Base-by-base conservation (phyloP, 192 early-diverging fungal genomes). In the Jimgerdemannia flammicorona region DNA sequence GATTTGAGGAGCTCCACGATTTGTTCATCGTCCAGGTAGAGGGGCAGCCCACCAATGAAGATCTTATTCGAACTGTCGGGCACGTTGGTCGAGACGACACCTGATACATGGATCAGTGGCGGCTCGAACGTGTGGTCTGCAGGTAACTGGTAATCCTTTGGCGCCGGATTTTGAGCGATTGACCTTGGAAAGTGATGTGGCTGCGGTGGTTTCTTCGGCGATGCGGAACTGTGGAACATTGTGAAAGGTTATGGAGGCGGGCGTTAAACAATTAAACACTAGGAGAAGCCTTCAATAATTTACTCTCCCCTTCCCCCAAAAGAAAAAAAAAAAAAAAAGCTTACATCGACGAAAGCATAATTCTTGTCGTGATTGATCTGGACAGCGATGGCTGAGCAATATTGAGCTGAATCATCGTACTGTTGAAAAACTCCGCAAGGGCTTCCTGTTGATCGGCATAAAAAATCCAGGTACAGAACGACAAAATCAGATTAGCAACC, bases 321-420 rank as follows among this genome's bases (percentile, higher is more conserved):
- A 59, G 49, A 74, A 44, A 68, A 59, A 17, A 40, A 75, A 66
- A 64, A 74, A 11, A 66, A n/a, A 3, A 44, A 18, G 69, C 66
- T 49, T 88, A 96, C 94, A 75, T 99, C 97, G n/a, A 97, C 89
- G 89, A 98, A 98, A 17, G 96, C 96, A 85, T 96, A 98, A 76
- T 93, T 93, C 80, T 96, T 96, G 19, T 98, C 97, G 63, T 89
- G 86, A 79, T 97, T 96, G 67, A 98, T 93, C 79, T 97, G 94
- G 19, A 93, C 92, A 43, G 90, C 87, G 18, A 92, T 84, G 88
- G 80, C n/a, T 89, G 87, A 59, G 91, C 91, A 43, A 94, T 80
- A 76, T 91, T 90, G 72, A 93, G 84, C 75, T 92, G 88, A 63
- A 89, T 83, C 92, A 99, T 93, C 11, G 92, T 89, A 11, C 87